Evolutionary conservation across 202 grass and related monocot genomes (phyloP).

Genomic region (Thinopyrum obtusiflorum): DNA sequence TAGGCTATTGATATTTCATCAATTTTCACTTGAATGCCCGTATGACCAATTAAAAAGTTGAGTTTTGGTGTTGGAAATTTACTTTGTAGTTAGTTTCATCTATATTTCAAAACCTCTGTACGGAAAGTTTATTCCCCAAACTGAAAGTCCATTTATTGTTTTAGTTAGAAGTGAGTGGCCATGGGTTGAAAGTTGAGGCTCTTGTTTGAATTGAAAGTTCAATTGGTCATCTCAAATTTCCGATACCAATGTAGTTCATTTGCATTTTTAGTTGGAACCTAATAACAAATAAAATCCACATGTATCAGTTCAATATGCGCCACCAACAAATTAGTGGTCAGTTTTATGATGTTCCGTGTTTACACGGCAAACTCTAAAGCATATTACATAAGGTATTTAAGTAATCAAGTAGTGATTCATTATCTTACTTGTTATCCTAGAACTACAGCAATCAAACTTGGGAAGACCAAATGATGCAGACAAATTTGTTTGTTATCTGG

Average conservation of each 20-base stretch:
- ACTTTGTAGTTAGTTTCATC: background rate
- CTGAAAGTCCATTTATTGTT: background rate
- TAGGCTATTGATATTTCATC: background rate
- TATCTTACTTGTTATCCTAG: background rate
- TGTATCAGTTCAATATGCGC: background rate
- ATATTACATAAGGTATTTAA: background rate
- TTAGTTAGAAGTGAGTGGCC: background rate
- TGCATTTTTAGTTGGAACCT: background rate
- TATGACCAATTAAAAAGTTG: background rate
- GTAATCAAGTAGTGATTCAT: background rate
- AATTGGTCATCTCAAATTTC: background rate
- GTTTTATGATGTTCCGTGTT: background rate
- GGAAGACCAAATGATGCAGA: background rate
- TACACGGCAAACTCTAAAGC: background rate
- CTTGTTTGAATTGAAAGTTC: background rate
- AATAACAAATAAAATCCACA: background rate
- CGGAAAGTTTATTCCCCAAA: background rate
- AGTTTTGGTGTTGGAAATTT: background rate
- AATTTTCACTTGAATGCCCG: background rate
- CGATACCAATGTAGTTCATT: background rate
- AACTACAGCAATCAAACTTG: background rate
- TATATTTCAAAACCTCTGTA: background rate
- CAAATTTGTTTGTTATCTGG: background rate
- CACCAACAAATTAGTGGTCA: background rate
- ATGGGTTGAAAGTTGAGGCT: no score